Evolutionary conservation across 1,139 yeast genomes (phyloP), one percentile per base, ranked within the genome.

Genomic region (Zygosaccharomyces sapae): DNA sequence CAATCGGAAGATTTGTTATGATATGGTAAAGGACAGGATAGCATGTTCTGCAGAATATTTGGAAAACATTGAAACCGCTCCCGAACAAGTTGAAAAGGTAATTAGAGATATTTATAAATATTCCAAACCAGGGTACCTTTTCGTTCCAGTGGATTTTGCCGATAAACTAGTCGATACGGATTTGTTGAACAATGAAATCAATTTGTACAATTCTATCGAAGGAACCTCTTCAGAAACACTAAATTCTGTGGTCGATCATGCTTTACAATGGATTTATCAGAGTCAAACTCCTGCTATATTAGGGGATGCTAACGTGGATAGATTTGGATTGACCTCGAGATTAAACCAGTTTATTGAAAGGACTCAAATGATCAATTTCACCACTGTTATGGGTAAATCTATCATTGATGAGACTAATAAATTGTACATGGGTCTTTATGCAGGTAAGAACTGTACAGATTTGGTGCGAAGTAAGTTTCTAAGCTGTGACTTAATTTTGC

Each of bases 61-160:
- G 51, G 72, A 71, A 41, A 70, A 73, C 50, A 73, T 80, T 27
- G 66, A 70, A 2, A 64, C 68, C 8, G 83, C 80, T 1, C 71
- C 79, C 22, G 70, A 70, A 27, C 75, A 78, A 59, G 74, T 88
- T 47, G 96, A 88, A 63, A 70, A 70, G 25, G 86, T 86, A 3
- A 76, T 88, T 52, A 61, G 63, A 38, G 71, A 75, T 29, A 79
- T 86, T 29, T 70, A 78, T 55, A 70, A 67, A 38, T 73, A 75
- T 48, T 80, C 83, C 25, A 77, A 83, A 61, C 96, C 96, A 0
- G 96, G 95, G 5, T 87, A 84, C 61, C 68, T 88, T 49, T 86
- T 79, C 61, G 65, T 88, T 38, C 96, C 96, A 2, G 71, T 77
- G 37, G 90, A 87, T 61, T 67, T 85, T 58, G 80, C 82, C 7